Evolutionary conservation across 2,329 filamentous ascomycete species (phyloP).

Genomic region (Aspergillus spinulosporus): DNA sequence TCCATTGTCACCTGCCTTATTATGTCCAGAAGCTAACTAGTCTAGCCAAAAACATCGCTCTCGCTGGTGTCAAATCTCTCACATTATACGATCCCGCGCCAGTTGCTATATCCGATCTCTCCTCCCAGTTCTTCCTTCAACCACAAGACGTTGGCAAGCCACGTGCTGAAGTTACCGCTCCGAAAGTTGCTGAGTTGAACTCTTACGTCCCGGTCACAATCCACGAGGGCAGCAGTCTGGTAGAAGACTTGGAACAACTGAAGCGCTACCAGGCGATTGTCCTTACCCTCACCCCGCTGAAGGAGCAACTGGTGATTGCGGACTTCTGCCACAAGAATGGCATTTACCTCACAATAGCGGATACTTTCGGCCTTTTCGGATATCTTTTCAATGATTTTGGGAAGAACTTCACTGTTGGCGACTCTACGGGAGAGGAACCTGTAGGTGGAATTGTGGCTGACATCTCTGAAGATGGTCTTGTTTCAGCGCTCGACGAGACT

Average conservation of each 20-base stretch:
- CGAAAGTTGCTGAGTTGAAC: constrained; percentile 90
- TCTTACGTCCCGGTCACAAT: constrained; percentile 89
- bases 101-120: constrained; percentile 82
- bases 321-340: constrained; percentile 94
- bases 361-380: constrained; percentile 92
- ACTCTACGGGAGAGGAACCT: constrained; percentile 86
- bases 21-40: constrained; percentile 11
- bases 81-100: constrained; percentile 88
- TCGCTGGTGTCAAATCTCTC: constrained; percentile 96
- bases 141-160: constrained; percentile 88
- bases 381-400: constrained; percentile 98
- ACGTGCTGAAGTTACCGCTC: constrained; percentile 80
- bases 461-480: constrained; percentile 84
- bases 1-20: neutral
- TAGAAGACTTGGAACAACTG: constrained; percentile 74
- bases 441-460: constrained; percentile 84
- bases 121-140: constrained; percentile 94
- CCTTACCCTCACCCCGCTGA: constrained; percentile 77
- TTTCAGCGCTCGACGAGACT: constrained; percentile 91
- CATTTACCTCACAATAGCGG: constrained; percentile 83
- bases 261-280: constrained; percentile 93
- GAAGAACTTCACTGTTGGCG: constrained; percentile 85
- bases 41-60: constrained; percentile 92
- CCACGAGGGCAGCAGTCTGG: constrained; percentile 65
- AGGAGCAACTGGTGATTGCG: constrained; percentile 77